Evolutionary conservation across 257 asterid genomes (phyloP).

Genomic region (Plantago major): DNA sequence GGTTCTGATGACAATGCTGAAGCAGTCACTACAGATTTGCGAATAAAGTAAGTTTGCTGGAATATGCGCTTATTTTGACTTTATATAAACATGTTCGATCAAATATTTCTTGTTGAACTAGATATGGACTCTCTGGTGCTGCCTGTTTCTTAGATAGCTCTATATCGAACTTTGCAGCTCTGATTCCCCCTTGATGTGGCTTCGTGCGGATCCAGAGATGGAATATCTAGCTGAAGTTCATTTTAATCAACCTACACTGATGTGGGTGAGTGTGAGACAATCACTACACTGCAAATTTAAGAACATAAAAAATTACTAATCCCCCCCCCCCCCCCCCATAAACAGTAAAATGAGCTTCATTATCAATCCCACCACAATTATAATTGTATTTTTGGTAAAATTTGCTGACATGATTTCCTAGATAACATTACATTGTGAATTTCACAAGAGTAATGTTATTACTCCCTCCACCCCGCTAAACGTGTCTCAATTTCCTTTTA

Average conservation of each 20-base stretch:
- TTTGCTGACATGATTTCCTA: neutral
- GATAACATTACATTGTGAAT: too few species aligned
- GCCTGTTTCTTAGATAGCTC: conserved; percentile 20
- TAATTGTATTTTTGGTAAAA: too few species aligned
- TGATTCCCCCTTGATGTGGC: conserved; percentile 95
- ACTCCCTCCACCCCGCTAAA: too few species aligned
- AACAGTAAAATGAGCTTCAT: neutral
- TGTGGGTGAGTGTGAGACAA: conserved; percentile 78
- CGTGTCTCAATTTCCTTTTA: too few species aligned
- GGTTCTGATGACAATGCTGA: conserved; percentile 99
- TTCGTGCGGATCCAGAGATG: conserved; percentile 97
- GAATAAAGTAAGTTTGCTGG: conserved; percentile 56
- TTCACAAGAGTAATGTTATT: too few species aligned
- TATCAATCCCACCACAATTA: neutral
- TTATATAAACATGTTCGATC: neutral
- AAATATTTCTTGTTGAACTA: conserved; percentile 4
- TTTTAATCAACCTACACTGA: conserved; percentile 89
- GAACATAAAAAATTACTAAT: neutral
- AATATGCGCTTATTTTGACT: conserved; percentile 9
- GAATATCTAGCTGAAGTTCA: conserved; percentile 94
- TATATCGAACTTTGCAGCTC: conserved; percentile 56
- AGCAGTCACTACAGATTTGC: conserved; percentile 53
- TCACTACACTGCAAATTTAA: neutral
- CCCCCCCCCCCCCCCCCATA: too few species aligned
- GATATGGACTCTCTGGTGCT: conserved; percentile 6